These are phyloP conservation scores for Avena atlantica DNA, from an alignment of 176 grass and related monocot species.

Conservation along the genomic window DNA sequence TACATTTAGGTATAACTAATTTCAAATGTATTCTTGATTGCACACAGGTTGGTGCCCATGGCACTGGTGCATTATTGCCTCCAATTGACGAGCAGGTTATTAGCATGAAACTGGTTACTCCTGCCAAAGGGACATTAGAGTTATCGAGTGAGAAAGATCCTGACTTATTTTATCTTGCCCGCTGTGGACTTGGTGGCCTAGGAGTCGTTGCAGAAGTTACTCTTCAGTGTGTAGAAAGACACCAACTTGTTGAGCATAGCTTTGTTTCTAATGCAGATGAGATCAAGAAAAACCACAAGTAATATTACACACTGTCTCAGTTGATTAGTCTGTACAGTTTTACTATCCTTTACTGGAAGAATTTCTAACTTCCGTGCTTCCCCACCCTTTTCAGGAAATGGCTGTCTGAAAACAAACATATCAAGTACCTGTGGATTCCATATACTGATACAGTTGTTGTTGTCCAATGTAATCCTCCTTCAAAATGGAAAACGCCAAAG, in stretches of 20 bases:
- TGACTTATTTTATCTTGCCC: constrained; percentile 90
- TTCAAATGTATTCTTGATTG: constrained; percentile 28
- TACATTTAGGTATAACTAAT: background rate
- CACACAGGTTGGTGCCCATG: constrained; percentile 87
- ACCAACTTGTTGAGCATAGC: constrained; percentile 89
- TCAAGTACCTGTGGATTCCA: constrained; percentile 89
- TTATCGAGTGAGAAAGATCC: constrained; percentile 85
- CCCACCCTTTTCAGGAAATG: constrained; percentile 69
- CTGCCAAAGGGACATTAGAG: constrained; percentile 83
- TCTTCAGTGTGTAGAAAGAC: constrained; percentile 77
- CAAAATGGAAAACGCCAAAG: constrained; percentile 78
- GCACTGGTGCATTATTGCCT: constrained; percentile 85
- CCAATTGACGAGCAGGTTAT: constrained; percentile 94
- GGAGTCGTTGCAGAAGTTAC: constrained; percentile 86
- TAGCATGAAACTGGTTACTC: constrained; percentile 96
- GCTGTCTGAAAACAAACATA: constrained; percentile 85
- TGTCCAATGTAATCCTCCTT: constrained; percentile 82
- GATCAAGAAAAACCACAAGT: constrained; percentile 95
- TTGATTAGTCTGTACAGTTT: constrained; percentile 25
- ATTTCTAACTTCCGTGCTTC: constrained; percentile 29
- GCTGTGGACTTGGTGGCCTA: constrained; percentile 78
- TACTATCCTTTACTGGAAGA: constrained; percentile 20
- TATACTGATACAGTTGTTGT: constrained; percentile 82
- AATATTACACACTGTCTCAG: constrained; percentile 43
- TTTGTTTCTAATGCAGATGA: constrained; percentile 77